Base-by-base conservation (phyloP, 1,284 basidiomycete genomes). In the Ceratobasidium theobromae region DNA sequence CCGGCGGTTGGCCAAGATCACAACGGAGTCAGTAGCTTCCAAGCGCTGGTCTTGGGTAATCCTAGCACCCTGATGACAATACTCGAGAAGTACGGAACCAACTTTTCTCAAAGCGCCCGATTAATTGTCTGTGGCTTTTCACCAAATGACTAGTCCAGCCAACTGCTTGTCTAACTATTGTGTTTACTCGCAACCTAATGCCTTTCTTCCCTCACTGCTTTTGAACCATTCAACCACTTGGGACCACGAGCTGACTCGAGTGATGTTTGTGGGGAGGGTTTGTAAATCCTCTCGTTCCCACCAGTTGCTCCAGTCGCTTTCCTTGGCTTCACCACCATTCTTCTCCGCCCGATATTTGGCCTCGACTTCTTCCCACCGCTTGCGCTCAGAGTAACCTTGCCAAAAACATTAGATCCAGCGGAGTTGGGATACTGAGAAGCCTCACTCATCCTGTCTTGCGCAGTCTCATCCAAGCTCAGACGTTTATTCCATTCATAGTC, bases 401-500 rank as follows among this genome's bases (percentile, higher is more conserved):
- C 18, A 60, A 16, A 38, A 3, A n/a, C 14, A n/a, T 3, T 49
- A 25, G 32, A 40, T 21, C 21, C 11, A 3, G 5, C 5, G 35
- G 25, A 18, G 9, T 45, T 16, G 14, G 41, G 6, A 28, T 21
- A 28, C 21, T 16, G 46, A 46, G 23, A 28, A 25, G 18, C 27
- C 57, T 32, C 11, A 64, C 66, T 57, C 58, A 69, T 67, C 14
- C 30, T 58, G 23, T 68, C 67, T 41, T 69, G 65, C 28, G 49
- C 28, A n/a, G 28, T 53, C 2, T 55, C 25, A 9, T 66, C 38
- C 5, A 30, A 40, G 9, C 53, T 60, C n/a, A 38, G 38, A 25
- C 69, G 53, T 33, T 67, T 54, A 38, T 69, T 70, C 69, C 69
- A 70, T 43, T 68, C 49, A 53, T 68, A 68, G 3, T 68, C 53